Evolutionary conservation across 1,284 basidiomycete species (phyloP).

Genomic region (Malassezia dermatis): DNA sequence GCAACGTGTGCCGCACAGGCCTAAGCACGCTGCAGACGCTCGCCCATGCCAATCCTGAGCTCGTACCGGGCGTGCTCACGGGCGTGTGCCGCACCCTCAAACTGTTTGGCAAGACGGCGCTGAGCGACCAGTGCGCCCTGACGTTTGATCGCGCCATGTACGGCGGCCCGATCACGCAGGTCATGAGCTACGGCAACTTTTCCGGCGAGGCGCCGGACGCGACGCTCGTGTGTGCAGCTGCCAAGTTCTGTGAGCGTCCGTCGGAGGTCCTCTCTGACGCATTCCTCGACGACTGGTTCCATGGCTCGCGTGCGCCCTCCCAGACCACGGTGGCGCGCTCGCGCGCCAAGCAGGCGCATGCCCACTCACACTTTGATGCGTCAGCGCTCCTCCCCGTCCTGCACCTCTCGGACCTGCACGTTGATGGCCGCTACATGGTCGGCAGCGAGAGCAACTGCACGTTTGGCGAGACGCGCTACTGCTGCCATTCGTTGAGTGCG

Average conservation of each 20-base stretch:
- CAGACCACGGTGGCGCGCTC: constrained; percentile 1
- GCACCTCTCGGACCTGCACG: constrained; percentile 66
- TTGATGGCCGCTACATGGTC: constrained; percentile 67
- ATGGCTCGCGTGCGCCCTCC: constrained; percentile 19
- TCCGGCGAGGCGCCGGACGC: constrained; percentile 30
- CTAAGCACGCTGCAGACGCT: constrained; percentile 61
- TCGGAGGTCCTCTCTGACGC: constrained; percentile 18
- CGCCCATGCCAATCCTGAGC: constrained; percentile 56
- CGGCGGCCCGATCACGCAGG: constrained; percentile 28
- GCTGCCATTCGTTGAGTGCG: constrained; percentile 58
- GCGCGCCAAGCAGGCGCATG: neutral
- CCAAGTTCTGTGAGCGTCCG: constrained; percentile 23
- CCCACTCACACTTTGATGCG: neutral
- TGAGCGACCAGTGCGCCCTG: constrained; percentile 54
- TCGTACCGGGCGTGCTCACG: constrained; percentile 57
- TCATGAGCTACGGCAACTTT: constrained; percentile 40
- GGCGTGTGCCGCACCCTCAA: constrained; percentile 57
- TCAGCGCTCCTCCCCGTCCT: constrained; percentile 57
- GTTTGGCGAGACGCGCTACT: constrained; percentile 51
- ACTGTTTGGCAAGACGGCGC: neutral
- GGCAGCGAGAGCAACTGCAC: constrained; percentile 66
- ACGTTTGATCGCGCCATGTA: constrained; percentile 46
- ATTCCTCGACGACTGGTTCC: constrained; percentile 35
- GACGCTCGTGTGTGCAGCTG: constrained; percentile 34
- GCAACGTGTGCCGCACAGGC: constrained; percentile 57